Percentiles rank a stretch among this genome's conserved stretches.
Evolutionary conservation across 306 rosid genomes (phyloP).

Genomic region (Amphicarpaea edgeworthii): DNA sequence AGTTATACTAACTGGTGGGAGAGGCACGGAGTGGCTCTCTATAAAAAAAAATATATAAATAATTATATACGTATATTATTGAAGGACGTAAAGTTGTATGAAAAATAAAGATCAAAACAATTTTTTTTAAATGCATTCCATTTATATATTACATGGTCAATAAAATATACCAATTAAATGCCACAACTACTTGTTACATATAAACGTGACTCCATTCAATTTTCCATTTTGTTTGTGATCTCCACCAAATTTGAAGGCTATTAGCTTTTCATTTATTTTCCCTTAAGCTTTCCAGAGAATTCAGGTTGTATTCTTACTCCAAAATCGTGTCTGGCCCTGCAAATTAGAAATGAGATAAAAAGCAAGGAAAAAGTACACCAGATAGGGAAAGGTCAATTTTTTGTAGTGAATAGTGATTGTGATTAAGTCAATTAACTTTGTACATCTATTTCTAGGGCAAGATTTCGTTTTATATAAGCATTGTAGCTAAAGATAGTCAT

Average conservation of each 20-base stretch:
- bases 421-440: neutral
- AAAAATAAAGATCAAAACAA: too few relatives aligned
- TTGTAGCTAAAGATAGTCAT: neutral
- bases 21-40: too few relatives aligned
- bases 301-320: neutral
- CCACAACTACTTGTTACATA: neutral
- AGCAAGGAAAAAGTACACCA: neutral
- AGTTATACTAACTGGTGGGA: too few relatives aligned
- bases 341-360: neutral
- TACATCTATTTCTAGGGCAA: neutral
- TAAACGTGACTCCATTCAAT: neutral
- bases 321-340: neutral
- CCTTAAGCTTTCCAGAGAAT: neutral
- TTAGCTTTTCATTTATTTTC: neutral
- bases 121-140: too few relatives aligned
- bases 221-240: neutral
- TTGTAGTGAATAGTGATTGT: neutral
- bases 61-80: too few relatives aligned
- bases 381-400: neutral
- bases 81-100: too few relatives aligned
- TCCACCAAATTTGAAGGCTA: neutral
- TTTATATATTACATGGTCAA: too few relatives aligned
- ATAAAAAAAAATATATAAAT: too few relatives aligned
- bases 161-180: neutral
- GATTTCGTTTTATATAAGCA: neutral